Conservation (phyloP, 2,329 filamentous ascomycete species). For the Ophiostoma tasmaniense region DNA sequence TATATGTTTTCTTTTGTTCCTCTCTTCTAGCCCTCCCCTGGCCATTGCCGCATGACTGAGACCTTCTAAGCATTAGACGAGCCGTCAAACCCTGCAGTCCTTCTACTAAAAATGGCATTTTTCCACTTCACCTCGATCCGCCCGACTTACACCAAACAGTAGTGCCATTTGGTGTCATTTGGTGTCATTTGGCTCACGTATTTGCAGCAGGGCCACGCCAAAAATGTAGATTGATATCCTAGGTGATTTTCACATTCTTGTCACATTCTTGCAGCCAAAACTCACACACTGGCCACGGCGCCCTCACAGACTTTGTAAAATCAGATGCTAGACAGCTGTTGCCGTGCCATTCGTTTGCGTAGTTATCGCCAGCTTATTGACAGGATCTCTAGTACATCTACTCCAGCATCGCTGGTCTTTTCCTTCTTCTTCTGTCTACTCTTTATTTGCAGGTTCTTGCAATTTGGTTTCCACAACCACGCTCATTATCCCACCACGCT, state of each 20-base stretch:
- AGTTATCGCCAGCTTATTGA: not conserved
- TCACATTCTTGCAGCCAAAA: not conserved
- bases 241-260: conserved; percentile 1
- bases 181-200: not conserved
- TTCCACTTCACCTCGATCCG: not conserved
- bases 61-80: not conserved
- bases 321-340: not conserved
- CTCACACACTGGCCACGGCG: not conserved
- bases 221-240: conserved; percentile 6
- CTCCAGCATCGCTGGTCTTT: not conserved
- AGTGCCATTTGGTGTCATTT: not conserved
- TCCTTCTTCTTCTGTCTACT: not conserved
- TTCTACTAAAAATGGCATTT: not conserved
- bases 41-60: no score
- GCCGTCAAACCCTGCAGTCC: not conserved
- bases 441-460: not conserved
- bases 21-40: no score
- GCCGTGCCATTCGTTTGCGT: not conserved
- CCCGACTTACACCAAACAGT: not conserved
- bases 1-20: no score
- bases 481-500: not conserved
- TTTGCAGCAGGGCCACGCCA: not conserved
- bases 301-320: not conserved
- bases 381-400: not conserved
- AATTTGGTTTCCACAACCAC: not conserved